A percentile compares a stretch with the other conserved stretches of the same genome.
phyloP scores from a whole-genome alignment of 805 yeast species.

The Metschnikowia continentalis region DNA sequence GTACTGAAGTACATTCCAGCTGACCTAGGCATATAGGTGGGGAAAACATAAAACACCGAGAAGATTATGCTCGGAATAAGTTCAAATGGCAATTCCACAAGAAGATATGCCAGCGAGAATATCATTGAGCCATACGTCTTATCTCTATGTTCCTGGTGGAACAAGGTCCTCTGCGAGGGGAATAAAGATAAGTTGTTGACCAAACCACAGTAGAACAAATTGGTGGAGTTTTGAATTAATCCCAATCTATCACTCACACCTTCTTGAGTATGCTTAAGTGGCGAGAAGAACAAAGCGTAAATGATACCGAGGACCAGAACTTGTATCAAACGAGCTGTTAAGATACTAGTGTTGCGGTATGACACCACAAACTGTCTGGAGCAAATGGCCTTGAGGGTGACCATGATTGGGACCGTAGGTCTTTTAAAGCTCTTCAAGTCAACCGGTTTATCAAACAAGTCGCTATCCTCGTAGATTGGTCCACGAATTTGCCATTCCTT shows the following conservation, averaged over 20 bases:
- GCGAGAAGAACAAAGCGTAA: constrained; percentile 59
- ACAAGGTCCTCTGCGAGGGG: constrained; percentile 68
- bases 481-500: constrained; percentile 31
- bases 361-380: constrained; percentile 34
- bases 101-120: constrained; percentile 56
- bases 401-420: constrained; percentile 18
- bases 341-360: constrained; percentile 45
- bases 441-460: constrained; percentile 4
- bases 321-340: constrained; percentile 63
- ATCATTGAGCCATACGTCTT: constrained; percentile 62
- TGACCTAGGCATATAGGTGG: constrained; percentile 67
- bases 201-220: constrained; percentile 75
- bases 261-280: constrained; percentile 32
- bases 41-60: constrained; percentile 60
- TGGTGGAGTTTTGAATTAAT: constrained; percentile 65
- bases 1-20: constrained; percentile 64
- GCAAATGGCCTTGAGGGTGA: constrained; percentile 29
- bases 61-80: constrained; percentile 55
- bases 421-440: constrained; percentile 32
- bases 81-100: constrained; percentile 68
- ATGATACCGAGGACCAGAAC: constrained; percentile 60
- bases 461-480: constrained; percentile 18
- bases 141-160: constrained; percentile 76
- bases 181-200: constrained; percentile 72
- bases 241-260: constrained; percentile 72